phyloP scores from a whole-genome alignment of 2,329 filamentous ascomycete genomes.

The Niveomyces coronatus region DNA sequence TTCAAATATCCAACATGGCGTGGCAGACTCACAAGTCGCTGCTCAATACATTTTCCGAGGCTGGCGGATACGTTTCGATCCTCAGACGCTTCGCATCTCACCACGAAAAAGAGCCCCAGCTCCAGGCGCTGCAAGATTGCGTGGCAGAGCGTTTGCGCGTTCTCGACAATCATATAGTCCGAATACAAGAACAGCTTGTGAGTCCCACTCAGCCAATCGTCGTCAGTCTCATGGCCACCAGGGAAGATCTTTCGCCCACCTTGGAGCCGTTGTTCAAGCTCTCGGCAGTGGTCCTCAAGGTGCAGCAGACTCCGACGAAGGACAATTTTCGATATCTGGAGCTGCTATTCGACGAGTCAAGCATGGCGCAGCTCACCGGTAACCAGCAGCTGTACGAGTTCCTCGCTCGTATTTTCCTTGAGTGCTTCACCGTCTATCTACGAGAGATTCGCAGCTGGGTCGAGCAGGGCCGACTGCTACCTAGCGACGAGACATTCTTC shows the following conservation, averaged over 20 bases:
- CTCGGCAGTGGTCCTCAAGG: constrained; percentile 48
- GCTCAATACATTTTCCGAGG: constrained; percentile 35
- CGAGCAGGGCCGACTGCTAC: constrained; percentile 60
- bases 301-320: constrained; percentile 37
- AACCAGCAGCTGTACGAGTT: constrained; percentile 50
- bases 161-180: constrained; percentile 50
- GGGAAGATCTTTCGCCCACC: constrained; percentile 43
- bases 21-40: constrained; percentile 41
- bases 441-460: constrained; percentile 77
- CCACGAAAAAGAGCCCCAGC: constrained; percentile 41
- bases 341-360: constrained; percentile 61
- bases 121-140: constrained; percentile 63
- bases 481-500: constrained; percentile 64
- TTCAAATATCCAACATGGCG: constrained; percentile 37
- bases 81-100: constrained; percentile 34
- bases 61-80: constrained; percentile 33
- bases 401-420: constrained; percentile 61
- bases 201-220: constrained; percentile 40
- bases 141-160: constrained; percentile 43
- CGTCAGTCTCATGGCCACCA: constrained; percentile 56
- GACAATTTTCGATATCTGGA: constrained; percentile 68
- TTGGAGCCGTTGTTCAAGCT: constrained; percentile 49
- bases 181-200: constrained; percentile 51
- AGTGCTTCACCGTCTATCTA: constrained; percentile 74
- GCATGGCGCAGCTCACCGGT: constrained; percentile 58